Percentiles rank a stretch among this genome's conserved stretches.
phyloP scores from a whole-genome alignment of 805 yeast genomes.

The Kodamaea sagamina region DNA sequence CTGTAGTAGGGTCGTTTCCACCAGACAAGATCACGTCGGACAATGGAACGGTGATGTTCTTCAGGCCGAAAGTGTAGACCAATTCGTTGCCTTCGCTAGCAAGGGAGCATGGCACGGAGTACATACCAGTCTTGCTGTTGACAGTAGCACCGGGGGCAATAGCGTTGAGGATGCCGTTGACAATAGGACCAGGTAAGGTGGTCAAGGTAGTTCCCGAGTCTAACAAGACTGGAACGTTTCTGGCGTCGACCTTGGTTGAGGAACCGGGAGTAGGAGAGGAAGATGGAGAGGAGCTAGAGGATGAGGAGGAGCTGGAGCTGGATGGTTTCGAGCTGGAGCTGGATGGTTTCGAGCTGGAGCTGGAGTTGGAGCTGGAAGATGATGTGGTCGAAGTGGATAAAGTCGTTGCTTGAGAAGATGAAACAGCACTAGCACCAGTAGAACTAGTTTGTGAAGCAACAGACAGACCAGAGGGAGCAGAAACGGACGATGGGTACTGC shows the following conservation, averaged over 20 bases:
- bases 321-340: too few species aligned
- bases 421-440: too few species aligned
- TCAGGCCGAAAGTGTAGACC: slow-evolving; percentile 14
- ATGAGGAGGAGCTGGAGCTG: slow-evolving; percentile 8
- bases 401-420: too few species aligned
- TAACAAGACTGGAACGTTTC: slow-evolving; percentile 41
- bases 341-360: too few species aligned
- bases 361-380: too few species aligned
- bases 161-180: slow-evolving; percentile 8
- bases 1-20: slow-evolving; percentile 14
- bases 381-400: too few species aligned
- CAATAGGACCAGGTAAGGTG: slow-evolving; percentile 38
- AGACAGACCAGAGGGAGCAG: too few species aligned
- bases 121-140: slow-evolving; percentile 11
- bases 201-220: slow-evolving; percentile 63
- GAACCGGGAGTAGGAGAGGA: slow-evolving; percentile 4
- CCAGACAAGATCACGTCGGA: slow-evolving; percentile 14
- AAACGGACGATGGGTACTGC: too few species aligned
- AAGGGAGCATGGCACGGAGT: slow-evolving; percentile 20
- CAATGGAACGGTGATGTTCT: slow-evolving; percentile 19
- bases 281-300: slow-evolving; percentile 2
- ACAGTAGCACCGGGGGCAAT: slow-evolving; percentile 14
- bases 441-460: too few species aligned
- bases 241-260: slow-evolving; percentile 9
- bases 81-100: slow-evolving; percentile 14